Base-by-base conservation (phyloP, 345 rosid genomes). In the Chamaenerion angustifolium region DNA sequence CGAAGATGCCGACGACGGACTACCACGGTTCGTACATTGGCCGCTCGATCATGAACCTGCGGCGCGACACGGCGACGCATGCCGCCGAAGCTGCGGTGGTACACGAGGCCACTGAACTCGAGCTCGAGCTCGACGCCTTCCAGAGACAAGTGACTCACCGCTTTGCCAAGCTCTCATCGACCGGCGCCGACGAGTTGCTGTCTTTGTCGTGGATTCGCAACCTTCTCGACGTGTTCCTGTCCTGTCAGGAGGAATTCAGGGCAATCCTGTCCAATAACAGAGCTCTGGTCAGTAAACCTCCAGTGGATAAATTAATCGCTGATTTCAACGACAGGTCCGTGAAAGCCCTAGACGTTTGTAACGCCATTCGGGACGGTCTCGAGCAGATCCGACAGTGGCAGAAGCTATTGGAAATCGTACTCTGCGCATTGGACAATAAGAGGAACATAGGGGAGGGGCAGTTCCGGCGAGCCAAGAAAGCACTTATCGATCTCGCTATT, bases 381-480 rank as follows among this genome's bases (percentile, higher is more conserved):
- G 71, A 64, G 46, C 76, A 60, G 64, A 60, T 75, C 57, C 65
- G 73, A 54, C 74, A 68, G 51, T 75, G 76, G 76, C 58, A 59
- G 52, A 75, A 65, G 51, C 61, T 64, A 6, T 35, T 75, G 40
- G 80, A 71, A 40, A 75, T 75, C 40, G 76, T 74, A 11, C 54
- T 70, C 11, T 64, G 69, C 18, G 80, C 80, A 21, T 43, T 92
- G 59, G 89, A 77, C 40, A 62, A 44, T 45, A 64, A 61, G 65
- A 76, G 68, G 53, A 37, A 62, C 13, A 43, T 72, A 2, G 86
- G 98, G 1, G 93, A 87, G 66, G 98, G 96, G 1, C 95, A 87
- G 15, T 71, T 82, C 56, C 95, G 95, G 17, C 81, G 98, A 0
- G 98, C 98, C 0, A 87, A 77, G 61, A 92, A 92, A 63, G 93